A percentile compares a stretch with the other conserved stretches of the same genome.
These are phyloP conservation scores for Penicillium angulare DNA, from an alignment of 495 filamentous ascomycete genomes.

Conservation along the genomic window DNA sequence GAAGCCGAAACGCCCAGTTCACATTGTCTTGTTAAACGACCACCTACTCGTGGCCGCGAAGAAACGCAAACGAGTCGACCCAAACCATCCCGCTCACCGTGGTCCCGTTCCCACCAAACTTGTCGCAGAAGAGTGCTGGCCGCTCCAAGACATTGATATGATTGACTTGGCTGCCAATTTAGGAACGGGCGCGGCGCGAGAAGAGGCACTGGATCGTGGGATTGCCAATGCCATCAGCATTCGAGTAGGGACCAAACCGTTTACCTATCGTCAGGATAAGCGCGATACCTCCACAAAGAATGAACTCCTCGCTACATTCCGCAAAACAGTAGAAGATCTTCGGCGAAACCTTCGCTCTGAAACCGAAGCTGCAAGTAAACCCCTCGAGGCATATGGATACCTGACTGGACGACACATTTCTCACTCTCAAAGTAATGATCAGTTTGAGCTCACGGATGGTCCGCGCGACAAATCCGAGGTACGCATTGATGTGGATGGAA, in stretches of 20 bases:
- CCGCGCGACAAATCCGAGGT: slow-evolving; percentile 70
- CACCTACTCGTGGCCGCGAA: slow-evolving; percentile 86
- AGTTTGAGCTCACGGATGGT: slow-evolving; percentile 65
- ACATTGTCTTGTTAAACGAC: slow-evolving; percentile 91
- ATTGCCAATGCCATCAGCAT: slow-evolving; percentile 88
- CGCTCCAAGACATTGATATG: slow-evolving; percentile 88
- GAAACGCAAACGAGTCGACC: slow-evolving; percentile 85
- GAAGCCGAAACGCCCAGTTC: slow-evolving; percentile 80
- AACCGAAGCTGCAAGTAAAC: slow-evolving; percentile 74
- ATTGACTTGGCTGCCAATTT: slow-evolving; percentile 74
- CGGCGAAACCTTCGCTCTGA: slow-evolving; percentile 79
- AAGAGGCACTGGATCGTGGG: slow-evolving; percentile 58
- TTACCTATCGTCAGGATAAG: slow-evolving; percentile 86
- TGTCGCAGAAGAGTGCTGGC: slow-evolving; percentile 93
- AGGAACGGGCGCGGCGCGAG: slow-evolving; percentile 53
- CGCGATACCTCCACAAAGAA: slow-evolving; percentile 70
- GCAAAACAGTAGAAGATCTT: slow-evolving; percentile 88
- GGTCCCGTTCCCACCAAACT: slow-evolving; percentile 71
- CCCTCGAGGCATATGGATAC: slow-evolving; percentile 78
- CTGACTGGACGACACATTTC: slow-evolving; percentile 44
- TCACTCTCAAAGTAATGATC: slow-evolving; percentile 31
- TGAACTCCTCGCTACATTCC: slow-evolving; percentile 78
- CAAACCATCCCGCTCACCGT: slow-evolving; percentile 50
- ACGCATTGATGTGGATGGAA: slow-evolving; percentile 92
- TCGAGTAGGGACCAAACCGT: slow-evolving; percentile 83